A percentile compares a stretch with the other conserved stretches of the same genome.
Conservation (phyloP, 2,329 filamentous ascomycete genomes). For the Drechslerella coelobrocha region DNA sequence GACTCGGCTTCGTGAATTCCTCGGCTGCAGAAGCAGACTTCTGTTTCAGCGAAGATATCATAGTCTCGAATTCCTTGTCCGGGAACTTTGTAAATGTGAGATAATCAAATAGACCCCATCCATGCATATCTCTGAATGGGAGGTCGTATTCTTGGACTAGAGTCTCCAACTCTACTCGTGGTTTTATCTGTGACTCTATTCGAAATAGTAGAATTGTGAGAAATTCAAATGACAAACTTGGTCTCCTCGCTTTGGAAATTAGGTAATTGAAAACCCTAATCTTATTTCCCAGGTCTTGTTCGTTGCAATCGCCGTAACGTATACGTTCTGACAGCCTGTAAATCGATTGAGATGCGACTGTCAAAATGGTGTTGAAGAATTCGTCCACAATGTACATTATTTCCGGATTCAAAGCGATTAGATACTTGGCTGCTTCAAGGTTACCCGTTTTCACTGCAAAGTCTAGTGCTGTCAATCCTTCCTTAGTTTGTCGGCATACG, state of each 20-base stretch:
- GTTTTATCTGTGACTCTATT: background rate
- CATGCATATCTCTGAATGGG: conserved; percentile 7
- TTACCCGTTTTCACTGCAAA: background rate
- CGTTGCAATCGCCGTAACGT: background rate
- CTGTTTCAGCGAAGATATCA: background rate
- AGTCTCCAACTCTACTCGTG: background rate
- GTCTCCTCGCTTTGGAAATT: background rate
- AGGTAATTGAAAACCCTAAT: background rate
- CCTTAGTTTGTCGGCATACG: background rate
- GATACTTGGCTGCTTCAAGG: background rate
- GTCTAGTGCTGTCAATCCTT: background rate
- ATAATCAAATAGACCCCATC: conserved; percentile 16
- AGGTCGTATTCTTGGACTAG: background rate
- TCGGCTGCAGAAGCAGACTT: background rate
- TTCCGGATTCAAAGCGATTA: conserved; percentile 13
- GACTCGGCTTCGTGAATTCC: background rate
- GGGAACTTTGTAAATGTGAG: too few species aligned
- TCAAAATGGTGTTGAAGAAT: background rate
- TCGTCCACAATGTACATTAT: background rate
- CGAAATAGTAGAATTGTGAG: background rate
- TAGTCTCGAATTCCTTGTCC: too few species aligned
- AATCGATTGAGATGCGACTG: too few species aligned
- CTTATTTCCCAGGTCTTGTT: background rate
- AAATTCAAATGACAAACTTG: conserved; percentile 8
- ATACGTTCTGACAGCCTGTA: too few species aligned